These are phyloP conservation scores for Colletotrichum sp. DNA, from an alignment of 2,329 filamentous ascomycete genomes.

Conservation along the genomic window DNA sequence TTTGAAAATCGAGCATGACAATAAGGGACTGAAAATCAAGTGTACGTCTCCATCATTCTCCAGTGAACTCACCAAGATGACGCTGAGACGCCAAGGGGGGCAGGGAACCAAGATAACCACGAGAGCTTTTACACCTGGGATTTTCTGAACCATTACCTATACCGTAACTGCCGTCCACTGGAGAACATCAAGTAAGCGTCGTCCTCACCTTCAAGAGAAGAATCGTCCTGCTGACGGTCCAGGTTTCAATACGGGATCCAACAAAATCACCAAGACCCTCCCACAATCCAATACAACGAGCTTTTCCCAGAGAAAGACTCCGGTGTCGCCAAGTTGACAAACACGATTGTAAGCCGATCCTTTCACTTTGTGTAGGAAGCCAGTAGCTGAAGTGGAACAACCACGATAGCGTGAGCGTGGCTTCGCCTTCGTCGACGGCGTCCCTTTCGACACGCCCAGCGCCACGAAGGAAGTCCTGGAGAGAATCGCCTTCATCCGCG, in stretches of 20 bases:
- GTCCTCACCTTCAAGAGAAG: not conserved
- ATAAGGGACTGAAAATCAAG: constrained; percentile 34
- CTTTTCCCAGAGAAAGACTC: constrained; percentile 58
- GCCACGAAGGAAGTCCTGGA: constrained; percentile 78
- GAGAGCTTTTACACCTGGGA: constrained; percentile 69
- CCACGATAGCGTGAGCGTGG: constrained; percentile 66
- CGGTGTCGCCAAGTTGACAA: constrained; percentile 66
- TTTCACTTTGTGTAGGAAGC: not conserved
- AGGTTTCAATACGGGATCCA: constrained; percentile 33
- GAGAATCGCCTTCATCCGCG: constrained; percentile 83
- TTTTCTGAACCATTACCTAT: constrained; percentile 60
- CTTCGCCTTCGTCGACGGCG: constrained; percentile 77
- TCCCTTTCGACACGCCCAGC: constrained; percentile 68
- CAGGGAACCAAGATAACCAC: constrained; percentile 75
- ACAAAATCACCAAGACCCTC: constrained; percentile 49
- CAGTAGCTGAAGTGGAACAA: not conserved
- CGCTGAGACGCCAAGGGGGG: not conserved
- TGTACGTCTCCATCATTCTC: constrained; percentile 27
- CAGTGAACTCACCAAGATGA: not conserved
- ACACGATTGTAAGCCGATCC: constrained; percentile 59
- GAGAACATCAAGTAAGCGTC: constrained; percentile 38
- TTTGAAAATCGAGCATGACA: constrained; percentile 28
- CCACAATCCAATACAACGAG: constrained; percentile 63
- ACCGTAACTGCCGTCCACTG: constrained; percentile 32
- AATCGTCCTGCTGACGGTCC: not conserved